Percentiles rank a stretch among this genome's conserved stretches.
phyloP scores from a whole-genome alignment of 495 filamentous ascomycete genomes.

The Bacidia gigantensis region DNA sequence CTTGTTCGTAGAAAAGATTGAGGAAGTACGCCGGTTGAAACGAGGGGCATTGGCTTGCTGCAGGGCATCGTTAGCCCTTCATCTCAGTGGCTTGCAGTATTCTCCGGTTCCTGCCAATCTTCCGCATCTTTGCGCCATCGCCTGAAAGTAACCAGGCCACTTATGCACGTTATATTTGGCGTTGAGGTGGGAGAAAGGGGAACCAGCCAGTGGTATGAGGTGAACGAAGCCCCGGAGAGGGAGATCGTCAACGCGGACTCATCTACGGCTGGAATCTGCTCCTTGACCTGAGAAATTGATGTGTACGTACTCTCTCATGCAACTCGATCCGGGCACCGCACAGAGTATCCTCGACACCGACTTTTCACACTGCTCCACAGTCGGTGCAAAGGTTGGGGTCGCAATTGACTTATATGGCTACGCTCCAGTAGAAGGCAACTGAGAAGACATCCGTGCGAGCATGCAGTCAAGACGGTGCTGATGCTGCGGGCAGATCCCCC shows the following conservation, averaged over 20 bases:
- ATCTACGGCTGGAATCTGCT: neutral
- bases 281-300: too few species aligned
- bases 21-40: neutral
- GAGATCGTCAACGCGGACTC: neutral
- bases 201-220: neutral
- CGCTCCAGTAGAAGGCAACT: neutral
- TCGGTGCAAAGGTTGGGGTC: neutral
- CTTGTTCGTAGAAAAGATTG: neutral
- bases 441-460: neutral
- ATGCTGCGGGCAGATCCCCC: neutral
- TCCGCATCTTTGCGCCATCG: neutral
- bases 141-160: too few species aligned
- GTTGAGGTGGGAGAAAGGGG: neutral
- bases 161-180: neutral
- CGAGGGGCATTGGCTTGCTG: neutral
- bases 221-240: neutral
- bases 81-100: neutral
- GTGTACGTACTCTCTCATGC: neutral
- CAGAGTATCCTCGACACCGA: neutral
- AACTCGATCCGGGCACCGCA: slow-evolving; percentile 3
- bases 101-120: neutral
- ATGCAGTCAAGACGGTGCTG: too few species aligned
- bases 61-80: neutral
- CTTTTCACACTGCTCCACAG: neutral
- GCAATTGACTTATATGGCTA: neutral